Conservation (phyloP, 768 basidiomycete species). For the Panaeolus cyanescens region DNA sequence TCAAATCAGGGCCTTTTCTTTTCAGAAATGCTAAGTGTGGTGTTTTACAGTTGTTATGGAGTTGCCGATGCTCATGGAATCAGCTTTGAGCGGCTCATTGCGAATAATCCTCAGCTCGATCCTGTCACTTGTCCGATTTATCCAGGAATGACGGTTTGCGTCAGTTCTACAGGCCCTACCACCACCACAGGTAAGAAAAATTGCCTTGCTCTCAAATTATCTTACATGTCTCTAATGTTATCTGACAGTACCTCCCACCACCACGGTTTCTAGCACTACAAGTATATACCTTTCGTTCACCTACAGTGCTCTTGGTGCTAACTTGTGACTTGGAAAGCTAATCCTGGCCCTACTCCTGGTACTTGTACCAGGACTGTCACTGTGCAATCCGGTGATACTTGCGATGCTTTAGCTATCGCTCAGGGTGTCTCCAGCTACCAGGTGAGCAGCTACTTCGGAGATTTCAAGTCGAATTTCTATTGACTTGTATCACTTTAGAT, state of each 20-base stretch:
- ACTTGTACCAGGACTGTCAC: neutral
- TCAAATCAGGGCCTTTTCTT: neutral
- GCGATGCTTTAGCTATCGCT: too few species aligned
- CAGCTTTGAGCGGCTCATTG: neutral
- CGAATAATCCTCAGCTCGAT: neutral
- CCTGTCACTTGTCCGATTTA: neutral
- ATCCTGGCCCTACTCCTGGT: neutral
- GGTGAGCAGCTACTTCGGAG: too few species aligned
- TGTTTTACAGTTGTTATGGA: neutral
- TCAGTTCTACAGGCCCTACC: neutral
- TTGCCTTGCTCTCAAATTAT: neutral
- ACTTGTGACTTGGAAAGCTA: neutral
- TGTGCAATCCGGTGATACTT: neutral
- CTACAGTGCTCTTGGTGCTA: too few species aligned
- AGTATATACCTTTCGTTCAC: neutral
- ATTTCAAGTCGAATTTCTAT: too few species aligned
- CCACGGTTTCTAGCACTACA: neutral
- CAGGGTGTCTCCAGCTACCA: too few species aligned
- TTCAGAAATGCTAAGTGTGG: neutral
- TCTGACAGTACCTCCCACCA: neutral
- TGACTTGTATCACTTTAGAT: too few species aligned
- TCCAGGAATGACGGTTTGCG: neutral
- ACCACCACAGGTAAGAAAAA: neutral
- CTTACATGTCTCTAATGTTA: neutral
- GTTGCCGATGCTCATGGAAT: neutral